Conservation (phyloP, 164 flowering plant species). For the Magnolia kwangsiensis region DNA sequence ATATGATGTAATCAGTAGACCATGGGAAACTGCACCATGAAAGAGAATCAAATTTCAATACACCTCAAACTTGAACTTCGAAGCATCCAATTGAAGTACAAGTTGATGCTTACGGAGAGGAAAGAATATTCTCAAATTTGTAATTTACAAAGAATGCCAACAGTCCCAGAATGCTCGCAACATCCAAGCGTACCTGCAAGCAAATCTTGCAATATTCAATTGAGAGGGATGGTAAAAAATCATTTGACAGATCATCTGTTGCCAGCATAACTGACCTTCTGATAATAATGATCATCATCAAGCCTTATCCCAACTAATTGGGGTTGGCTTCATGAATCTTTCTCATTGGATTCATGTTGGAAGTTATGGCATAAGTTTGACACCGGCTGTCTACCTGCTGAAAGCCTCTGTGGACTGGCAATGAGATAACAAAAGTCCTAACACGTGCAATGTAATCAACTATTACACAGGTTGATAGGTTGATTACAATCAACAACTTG, state of each 20-base stretch:
- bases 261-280: neutral
- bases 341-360: no score
- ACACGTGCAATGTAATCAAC: no score
- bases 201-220: slow-evolving; percentile 11
- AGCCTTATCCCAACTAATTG: no score
- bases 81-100: neutral
- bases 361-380: no score
- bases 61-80: neutral
- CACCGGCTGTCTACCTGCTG: no score
- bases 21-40: neutral
- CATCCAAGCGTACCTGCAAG: slow-evolving; percentile 84
- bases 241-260: neutral
- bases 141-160: slow-evolving; percentile 83
- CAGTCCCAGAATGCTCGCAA: slow-evolving; percentile 79
- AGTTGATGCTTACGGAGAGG: slow-evolving; percentile 73
- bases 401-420: no score
- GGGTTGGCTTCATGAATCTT: no score
- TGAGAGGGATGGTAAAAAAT: neutral
- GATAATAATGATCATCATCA: neutral
- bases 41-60: neutral
- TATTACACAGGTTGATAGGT: no score
- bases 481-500: no score
- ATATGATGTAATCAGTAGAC: slow-evolving; percentile 5
- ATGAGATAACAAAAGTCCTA: no score
- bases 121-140: slow-evolving; percentile 76